Evolutionary conservation across 1,139 yeast species (phyloP), one percentile per base, ranked within the genome.

Genomic region (Arxiozyma slooffiae): DNA sequence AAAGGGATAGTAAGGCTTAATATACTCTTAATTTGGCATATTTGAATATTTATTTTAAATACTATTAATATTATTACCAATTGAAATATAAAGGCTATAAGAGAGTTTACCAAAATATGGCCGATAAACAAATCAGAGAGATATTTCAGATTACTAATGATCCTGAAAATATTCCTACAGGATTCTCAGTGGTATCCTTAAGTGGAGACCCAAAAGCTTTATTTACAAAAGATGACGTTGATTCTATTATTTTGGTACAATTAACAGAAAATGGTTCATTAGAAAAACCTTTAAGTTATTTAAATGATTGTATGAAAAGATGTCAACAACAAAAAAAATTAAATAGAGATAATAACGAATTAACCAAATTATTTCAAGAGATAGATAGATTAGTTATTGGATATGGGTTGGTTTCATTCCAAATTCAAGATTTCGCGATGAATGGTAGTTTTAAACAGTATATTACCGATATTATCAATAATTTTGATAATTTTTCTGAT

Each of bases 321-420:
- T 62, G 61, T 41, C 63, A 60, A 47, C 60, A 58, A 46, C 58
- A 53, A 41, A 64, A 60, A 47, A 53, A 66, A 22, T 38, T 62
- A 7, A 50, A 56, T 38, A 64, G 60, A 49, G 58, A 52, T 22
- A 50, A 47, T 22, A 37, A 46, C 1, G 48, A 53, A 9, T 48
- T 69, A 52, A 70, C 68, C 2, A 60, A 64, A 18, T 58, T 80
- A 3, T 66, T 81, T 48, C 71, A 73, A 49, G 80, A 80, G 53
- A 69, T 80, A 34, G 73, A 78, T 47, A 68, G 81, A 48, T 71
- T 82, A 46, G 67, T 81, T 16, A 72, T 84, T 17, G 81, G 85
- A 22, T 87, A 82, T 66, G 88, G 88, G 0, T 73, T 82, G 38
- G 81, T 86, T 38, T 69, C 84, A 38, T 80, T 86, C 60, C 88